These are phyloP conservation scores for Cardamine occulta DNA, from an alignment of 345 rosid species.

Conservation along the genomic window DNA sequence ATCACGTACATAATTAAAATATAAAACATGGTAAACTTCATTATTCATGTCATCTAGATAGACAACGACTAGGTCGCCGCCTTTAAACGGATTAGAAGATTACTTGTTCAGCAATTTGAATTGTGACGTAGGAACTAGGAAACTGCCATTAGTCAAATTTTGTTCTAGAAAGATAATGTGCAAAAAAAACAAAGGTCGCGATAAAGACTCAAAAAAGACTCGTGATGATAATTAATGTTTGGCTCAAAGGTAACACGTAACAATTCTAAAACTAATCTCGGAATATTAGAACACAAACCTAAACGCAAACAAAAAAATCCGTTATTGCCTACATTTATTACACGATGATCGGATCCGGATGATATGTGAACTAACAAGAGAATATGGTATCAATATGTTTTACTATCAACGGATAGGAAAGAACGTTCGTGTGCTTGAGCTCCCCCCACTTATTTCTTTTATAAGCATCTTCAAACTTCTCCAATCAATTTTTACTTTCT, in stretches of 20 bases:
- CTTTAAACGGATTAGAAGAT: not conserved
- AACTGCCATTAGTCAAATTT: conserved; percentile 1
- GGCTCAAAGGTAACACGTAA: not conserved
- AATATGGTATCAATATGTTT: not conserved
- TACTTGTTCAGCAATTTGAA: conserved; percentile 33
- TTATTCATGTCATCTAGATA: not conserved
- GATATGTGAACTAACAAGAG: not conserved
- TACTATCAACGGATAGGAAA: not conserved
- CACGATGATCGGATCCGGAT: not conserved
- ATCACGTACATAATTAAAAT: too few relatives aligned
- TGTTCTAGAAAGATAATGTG: conserved; percentile 11
- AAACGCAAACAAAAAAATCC: not conserved
- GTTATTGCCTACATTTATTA: conserved; percentile 5
- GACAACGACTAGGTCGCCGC: conserved; percentile 23
- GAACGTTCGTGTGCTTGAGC: not conserved
- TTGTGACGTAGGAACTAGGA: not conserved
- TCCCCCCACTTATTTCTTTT: not conserved
- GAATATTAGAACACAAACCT: not conserved
- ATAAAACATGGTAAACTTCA: not conserved
- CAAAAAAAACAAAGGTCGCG: not conserved
- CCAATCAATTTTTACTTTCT: not conserved
- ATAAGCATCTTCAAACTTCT: not conserved
- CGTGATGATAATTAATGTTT: not conserved
- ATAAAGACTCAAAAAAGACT: not conserved
- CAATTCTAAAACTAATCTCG: not conserved